Evolutionary conservation across 2,329 filamentous ascomycete genomes (phyloP).

Genomic region (Thermothelomyces thermophilus): DNA sequence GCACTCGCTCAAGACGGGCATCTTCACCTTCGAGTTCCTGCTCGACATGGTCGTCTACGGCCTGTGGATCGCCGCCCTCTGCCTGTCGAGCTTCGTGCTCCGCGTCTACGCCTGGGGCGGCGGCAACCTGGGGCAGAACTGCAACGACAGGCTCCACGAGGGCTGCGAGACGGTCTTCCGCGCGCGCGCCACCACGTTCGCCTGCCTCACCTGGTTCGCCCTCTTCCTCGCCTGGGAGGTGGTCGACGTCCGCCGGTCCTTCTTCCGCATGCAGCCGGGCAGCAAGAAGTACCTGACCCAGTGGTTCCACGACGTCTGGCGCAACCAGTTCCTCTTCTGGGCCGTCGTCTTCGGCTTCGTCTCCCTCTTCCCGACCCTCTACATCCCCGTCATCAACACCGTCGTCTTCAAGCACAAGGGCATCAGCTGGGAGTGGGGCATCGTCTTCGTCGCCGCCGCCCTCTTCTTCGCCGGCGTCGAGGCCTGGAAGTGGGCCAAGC

Average conservation of each 20-base stretch:
- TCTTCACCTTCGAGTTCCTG: conserved; percentile 59
- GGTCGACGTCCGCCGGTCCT: conserved; percentile 60
- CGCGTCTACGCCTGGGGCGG: conserved; percentile 49
- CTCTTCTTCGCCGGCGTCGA: conserved; percentile 54
- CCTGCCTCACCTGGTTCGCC: conserved; percentile 61
- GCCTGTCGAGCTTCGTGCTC: conserved; percentile 53
- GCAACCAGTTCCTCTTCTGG: conserved; percentile 63
- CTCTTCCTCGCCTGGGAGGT: conserved; percentile 68
- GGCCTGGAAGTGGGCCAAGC: conserved; percentile 62
- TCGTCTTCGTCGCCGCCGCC: conserved; percentile 57
- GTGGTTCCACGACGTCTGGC: conserved; percentile 54
- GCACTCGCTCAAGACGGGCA: conserved; percentile 52
- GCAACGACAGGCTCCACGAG: conserved; percentile 48
- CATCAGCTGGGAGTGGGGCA: conserved; percentile 66
- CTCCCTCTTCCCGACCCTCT: conserved; percentile 56
- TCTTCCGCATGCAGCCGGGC: conserved; percentile 59
- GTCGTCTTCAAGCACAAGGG: conserved; percentile 63
- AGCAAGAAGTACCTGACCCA: conserved; percentile 43
- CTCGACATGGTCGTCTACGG: conserved; percentile 64
- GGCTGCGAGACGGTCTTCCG: conserved; percentile 54
- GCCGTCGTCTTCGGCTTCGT: conserved; percentile 53
- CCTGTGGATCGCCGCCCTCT: conserved; percentile 55
- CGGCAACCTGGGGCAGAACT: conserved; percentile 45
- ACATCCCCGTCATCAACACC: conserved; percentile 61
- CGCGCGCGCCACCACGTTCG: conserved; percentile 64